Percentiles rank a stretch among this genome's conserved stretches.
phyloP scores from a whole-genome alignment of 768 basidiomycete species.

The Mycena crocata region DNA sequence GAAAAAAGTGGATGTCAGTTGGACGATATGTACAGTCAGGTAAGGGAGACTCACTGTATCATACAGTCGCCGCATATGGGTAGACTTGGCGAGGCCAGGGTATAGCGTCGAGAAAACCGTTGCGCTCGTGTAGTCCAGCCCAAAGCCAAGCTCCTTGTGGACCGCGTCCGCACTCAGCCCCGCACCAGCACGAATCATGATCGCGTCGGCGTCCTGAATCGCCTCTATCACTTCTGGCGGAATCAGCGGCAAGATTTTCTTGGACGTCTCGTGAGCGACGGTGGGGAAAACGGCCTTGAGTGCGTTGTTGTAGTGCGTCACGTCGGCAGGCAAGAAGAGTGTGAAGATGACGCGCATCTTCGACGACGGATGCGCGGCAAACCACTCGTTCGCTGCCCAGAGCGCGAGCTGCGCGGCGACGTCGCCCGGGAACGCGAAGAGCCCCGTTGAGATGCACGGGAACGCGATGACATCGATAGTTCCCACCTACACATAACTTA shows the following conservation, averaged over 20 bases:
- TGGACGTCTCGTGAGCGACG: background rate
- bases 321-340: constrained; percentile 8
- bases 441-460: constrained; percentile 17
- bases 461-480: constrained; percentile 17
- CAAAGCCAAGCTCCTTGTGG: constrained; percentile 2
- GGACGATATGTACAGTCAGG: too few species aligned
- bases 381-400: constrained; percentile 3
- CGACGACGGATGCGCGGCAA: background rate
- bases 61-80: constrained; percentile 7
- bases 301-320: background rate
- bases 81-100: constrained; percentile 12
- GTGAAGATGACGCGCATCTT: constrained; percentile 14
- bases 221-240: background rate
- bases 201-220: constrained; percentile 2
- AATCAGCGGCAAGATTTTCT: constrained; percentile 1
- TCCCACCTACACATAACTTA: background rate
- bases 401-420: constrained; percentile 3
- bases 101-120: constrained; percentile 5
- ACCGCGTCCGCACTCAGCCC: constrained; percentile 16
- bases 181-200: constrained; percentile 21
- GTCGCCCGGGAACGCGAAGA: constrained; percentile 19
- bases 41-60: constrained; percentile 4
- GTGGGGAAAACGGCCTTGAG: background rate
- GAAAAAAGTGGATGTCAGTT: too few species aligned
- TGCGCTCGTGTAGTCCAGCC: constrained; percentile 9